Percentiles rank a stretch among this genome's conserved stretches.
Evolutionary conservation across 75 land plant species (phyloP).

Genomic region (Pinus taeda): DNA sequence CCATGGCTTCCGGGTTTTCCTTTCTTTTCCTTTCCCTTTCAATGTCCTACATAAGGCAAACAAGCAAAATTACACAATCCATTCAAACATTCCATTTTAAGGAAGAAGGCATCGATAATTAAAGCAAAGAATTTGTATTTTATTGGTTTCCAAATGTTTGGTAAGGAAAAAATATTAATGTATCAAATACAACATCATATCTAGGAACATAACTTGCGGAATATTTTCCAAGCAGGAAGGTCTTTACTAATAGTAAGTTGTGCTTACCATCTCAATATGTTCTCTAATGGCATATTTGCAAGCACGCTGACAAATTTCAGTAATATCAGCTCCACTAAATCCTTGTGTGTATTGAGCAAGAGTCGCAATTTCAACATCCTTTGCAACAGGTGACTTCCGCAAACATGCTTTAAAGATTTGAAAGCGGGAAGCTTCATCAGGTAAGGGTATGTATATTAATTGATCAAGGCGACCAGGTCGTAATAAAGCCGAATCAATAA

Average conservation of each 20-base stretch:
- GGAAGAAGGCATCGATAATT: neutral
- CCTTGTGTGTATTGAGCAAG: slow-evolving; percentile 68
- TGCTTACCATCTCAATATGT: slow-evolving; percentile 72
- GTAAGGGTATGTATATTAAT: slow-evolving; percentile 70
- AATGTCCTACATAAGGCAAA: slow-evolving; percentile 47
- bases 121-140: neutral
- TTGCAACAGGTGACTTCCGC: slow-evolving; percentile 64
- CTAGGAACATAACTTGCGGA: neutral
- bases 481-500: slow-evolving; percentile 71
- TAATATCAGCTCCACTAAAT: slow-evolving; percentile 82
- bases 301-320: slow-evolving; percentile 83
- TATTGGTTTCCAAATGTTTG: neutral
- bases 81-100: neutral
- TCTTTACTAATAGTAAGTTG: neutral
- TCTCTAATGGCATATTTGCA: slow-evolving; percentile 86
- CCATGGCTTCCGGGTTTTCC: slow-evolving; percentile 84
- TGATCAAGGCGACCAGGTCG: slow-evolving; percentile 79
- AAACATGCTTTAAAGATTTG: slow-evolving; percentile 71
- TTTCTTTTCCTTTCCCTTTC: slow-evolving; percentile 59
- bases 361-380: slow-evolving; percentile 48
- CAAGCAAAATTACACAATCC: neutral
- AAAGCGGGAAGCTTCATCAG: slow-evolving; percentile 68
- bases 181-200: neutral
- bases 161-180: neutral
- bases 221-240: neutral